Evolutionary conservation across 2,329 filamentous ascomycete genomes (phyloP), one percentile per base, ranked within the genome.

Genomic region (Ceratocystis alfenasii): DNA sequence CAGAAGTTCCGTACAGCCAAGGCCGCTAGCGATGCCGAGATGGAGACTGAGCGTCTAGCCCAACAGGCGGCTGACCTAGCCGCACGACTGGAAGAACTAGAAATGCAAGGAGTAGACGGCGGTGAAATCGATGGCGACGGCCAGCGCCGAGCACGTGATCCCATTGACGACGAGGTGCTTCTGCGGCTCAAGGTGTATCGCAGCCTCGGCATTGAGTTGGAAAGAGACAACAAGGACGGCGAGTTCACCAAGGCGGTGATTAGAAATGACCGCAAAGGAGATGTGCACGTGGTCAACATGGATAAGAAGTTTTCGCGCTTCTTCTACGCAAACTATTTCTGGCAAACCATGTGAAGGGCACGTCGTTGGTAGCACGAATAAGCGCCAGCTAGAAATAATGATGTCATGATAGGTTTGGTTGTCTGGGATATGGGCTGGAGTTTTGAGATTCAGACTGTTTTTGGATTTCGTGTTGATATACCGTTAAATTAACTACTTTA

Each of bases 1-100:
- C 86, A 92, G 71, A 96, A 96, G 74, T 97, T 97, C 77, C 87
- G 91, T 70, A 87, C 90, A 66, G 93, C 93, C n/a, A 97, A 97
- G 76, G 85, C 89, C 17, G 90, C 89, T 0, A 87, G 84, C 1
- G 93, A 97, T 74, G 80, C 94, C 5, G 92, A 96, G 78, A 91
- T 93, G 73, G 94, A 99, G 77, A 88, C 89, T n/a, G 93, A 97
- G 79, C 82, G 93, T n/a, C 78, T 97, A 59, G 86, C 89, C 66
- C 83, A 85, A 5, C 89, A 95, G 75, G 78, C 90, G 5, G 88
- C 86, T 15, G 84, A 92, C 71, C 78, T 96, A 66, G 84, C 85
- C 68, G 86, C 86, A 55, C 82, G 87, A 8, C 77, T 96, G 71
- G 86, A 88, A 61, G 90, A 95, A 74, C 77, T 97, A 57, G 93